Percentiles rank a stretch among this genome's conserved stretches.
These are phyloP conservation scores for Epithele typhae DNA, from an alignment of 768 basidiomycete species.

Conservation along the genomic window DNA sequence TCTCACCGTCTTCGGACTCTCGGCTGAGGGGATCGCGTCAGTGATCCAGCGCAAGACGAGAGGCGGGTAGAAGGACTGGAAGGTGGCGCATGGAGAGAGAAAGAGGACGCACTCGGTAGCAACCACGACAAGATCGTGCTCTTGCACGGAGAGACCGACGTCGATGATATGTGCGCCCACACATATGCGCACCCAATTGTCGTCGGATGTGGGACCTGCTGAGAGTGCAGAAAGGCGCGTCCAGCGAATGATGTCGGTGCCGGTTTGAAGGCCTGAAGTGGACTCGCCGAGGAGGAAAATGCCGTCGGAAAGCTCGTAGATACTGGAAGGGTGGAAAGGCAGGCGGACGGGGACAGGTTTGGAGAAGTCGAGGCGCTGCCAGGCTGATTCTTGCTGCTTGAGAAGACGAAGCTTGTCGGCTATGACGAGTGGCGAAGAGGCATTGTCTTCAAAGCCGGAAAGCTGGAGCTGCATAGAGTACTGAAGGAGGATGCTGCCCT, in stretches of 20 bases:
- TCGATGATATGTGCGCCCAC: constrained; percentile 19
- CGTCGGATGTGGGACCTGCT: not conserved
- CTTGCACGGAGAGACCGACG: constrained; percentile 19
- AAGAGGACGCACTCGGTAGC: constrained; percentile 17
- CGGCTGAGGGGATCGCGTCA: not conserved
- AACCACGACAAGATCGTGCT: constrained; percentile 23
- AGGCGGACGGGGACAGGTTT: constrained; percentile 7
- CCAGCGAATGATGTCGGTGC: constrained; percentile 11
- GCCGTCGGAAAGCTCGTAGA: constrained; percentile 24
- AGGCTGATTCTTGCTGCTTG: constrained; percentile 8
- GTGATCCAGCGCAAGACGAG: too few relatives aligned
- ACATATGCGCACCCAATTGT: constrained; percentile 14
- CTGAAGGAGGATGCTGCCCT: constrained; percentile 11
- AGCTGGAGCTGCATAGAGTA: constrained; percentile 16
- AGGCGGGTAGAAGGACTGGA: not conserved
- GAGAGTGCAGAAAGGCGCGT: constrained; percentile 1
- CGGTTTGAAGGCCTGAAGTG: constrained; percentile 2
- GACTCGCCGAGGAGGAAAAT: constrained; percentile 21
- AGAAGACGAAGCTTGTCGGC: constrained; percentile 14
- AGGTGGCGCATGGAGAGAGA: not conserved
- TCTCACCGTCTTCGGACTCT: constrained; percentile 9
- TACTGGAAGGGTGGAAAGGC: constrained; percentile 16
- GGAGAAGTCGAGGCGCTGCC: constrained; percentile 13
- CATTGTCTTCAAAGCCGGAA: constrained; percentile 14
- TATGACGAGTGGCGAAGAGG: constrained; percentile 6